Evolutionary conservation across 495 filamentous ascomycete genomes (phyloP).

Genomic region (Haplographium delicatum): DNA sequence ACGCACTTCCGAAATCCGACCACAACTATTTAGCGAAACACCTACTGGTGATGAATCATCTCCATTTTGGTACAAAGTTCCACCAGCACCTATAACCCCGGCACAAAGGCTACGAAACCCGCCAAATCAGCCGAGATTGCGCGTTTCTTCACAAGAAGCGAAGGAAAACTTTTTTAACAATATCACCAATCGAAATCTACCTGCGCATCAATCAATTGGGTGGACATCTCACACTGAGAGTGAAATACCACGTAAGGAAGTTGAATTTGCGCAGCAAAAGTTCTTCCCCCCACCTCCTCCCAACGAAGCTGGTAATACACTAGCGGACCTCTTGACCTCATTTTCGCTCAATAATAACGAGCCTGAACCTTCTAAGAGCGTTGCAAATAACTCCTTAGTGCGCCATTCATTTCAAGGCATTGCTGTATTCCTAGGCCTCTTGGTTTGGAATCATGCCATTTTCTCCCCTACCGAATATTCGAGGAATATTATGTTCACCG

Average conservation of each 20-base stretch:
- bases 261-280: conserved; percentile 41
- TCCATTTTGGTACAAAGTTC: conserved; percentile 55
- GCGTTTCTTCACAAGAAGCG: conserved; percentile 34
- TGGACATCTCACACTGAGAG: background rate
- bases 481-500: conserved; percentile 1
- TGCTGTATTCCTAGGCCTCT: conserved; percentile 7
- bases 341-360: conserved; percentile 9
- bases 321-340: conserved; percentile 30
- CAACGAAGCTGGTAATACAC: conserved; percentile 31
- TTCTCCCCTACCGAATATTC: conserved; percentile 7
- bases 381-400: background rate
- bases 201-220: background rate
- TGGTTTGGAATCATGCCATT: conserved; percentile 16
- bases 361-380: background rate
- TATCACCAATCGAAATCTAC: conserved; percentile 1
- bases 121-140: conserved; percentile 42
- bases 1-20: conserved; percentile 31
- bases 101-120: conserved; percentile 61
- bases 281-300: conserved; percentile 36
- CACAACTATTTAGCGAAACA: conserved; percentile 53
- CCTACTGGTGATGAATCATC: conserved; percentile 36
- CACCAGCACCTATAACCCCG: conserved; percentile 58
- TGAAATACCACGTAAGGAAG: conserved; percentile 18
- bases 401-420: conserved; percentile 6
- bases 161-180: conserved; percentile 41